Evolutionary conservation across 2,329 filamentous ascomycete genomes (phyloP).

Genomic region (Knufia fluminis): DNA sequence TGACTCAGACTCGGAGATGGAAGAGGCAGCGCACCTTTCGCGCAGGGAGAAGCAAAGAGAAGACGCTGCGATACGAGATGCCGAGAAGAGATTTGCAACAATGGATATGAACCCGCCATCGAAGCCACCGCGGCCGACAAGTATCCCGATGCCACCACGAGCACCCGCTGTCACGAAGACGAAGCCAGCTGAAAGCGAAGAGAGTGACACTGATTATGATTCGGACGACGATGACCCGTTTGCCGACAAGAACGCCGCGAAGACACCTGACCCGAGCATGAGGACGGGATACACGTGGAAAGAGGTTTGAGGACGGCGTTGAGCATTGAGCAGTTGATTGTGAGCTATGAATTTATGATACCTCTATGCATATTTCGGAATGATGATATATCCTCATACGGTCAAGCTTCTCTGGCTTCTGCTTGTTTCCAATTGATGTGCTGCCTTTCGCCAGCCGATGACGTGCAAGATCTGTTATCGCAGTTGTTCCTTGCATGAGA

Average conservation of each 20-base stretch:
- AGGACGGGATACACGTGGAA: conserved; percentile 18
- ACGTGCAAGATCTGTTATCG: background rate
- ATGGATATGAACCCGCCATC: conserved; percentile 39
- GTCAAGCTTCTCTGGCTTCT: background rate
- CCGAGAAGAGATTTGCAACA: conserved; percentile 37
- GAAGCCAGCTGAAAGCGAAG: conserved; percentile 44
- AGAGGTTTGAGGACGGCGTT: conserved; percentile 8
- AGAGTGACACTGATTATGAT: conserved; percentile 41
- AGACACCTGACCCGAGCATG: conserved; percentile 34
- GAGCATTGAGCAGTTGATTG: background rate
- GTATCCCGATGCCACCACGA: conserved; percentile 31
- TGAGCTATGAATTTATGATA: background rate
- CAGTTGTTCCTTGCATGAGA: background rate
- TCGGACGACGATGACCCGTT: conserved; percentile 72
- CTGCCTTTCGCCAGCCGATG: too few species aligned
- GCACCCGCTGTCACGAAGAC: conserved; percentile 24
- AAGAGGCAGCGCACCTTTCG: conserved; percentile 41
- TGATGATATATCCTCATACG: background rate
- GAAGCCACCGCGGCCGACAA: conserved; percentile 40
- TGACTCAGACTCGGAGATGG: conserved; percentile 54
- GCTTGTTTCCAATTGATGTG: background rate
- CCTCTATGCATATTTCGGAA: background rate
- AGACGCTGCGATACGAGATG: conserved; percentile 19
- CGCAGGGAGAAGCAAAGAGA: conserved; percentile 19
- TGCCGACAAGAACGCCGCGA: conserved; percentile 64